These are phyloP conservation scores for Diaporthe helianthi DNA, from an alignment of 2,329 filamentous ascomycete genomes.

Conservation along the genomic window DNA sequence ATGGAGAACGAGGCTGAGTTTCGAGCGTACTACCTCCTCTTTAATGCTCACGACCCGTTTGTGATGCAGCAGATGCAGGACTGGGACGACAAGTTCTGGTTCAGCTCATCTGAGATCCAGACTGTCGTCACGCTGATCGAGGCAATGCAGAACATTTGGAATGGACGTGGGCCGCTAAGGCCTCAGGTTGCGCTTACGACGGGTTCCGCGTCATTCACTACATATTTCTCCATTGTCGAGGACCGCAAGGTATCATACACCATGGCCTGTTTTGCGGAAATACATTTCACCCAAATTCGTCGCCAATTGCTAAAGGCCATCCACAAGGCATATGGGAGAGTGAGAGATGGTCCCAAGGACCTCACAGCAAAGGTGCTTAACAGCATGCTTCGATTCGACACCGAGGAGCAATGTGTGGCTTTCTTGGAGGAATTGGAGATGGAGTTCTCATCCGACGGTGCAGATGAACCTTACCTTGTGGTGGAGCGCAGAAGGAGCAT, in stretches of 20 bases:
- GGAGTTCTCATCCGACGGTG: constrained; percentile 53
- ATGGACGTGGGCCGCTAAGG: constrained; percentile 63
- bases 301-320: constrained; percentile 64
- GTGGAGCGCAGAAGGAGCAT: constrained; percentile 53
- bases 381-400: constrained; percentile 70
- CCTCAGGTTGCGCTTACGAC: constrained; percentile 56
- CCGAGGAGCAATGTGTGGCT: constrained; percentile 68
- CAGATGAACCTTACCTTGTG: constrained; percentile 49
- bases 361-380: constrained; percentile 65
- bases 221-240: constrained; percentile 67
- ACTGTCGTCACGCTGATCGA: constrained; percentile 68
- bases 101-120: constrained; percentile 63
- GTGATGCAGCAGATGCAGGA: constrained; percentile 62
- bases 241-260: constrained; percentile 67
- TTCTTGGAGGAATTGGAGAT: constrained; percentile 68
- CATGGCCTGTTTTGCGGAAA: constrained; percentile 73
- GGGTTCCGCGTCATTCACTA: constrained; percentile 56
- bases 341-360: constrained; percentile 64
- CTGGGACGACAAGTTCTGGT: constrained; percentile 64
- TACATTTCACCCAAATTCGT: constrained; percentile 69
- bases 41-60: constrained; percentile 65
- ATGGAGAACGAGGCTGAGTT: constrained; percentile 73
- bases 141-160: constrained; percentile 64
- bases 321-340: constrained; percentile 61
- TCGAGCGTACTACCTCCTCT: constrained; percentile 68